phyloP scores from a whole-genome alignment of 2,329 filamentous ascomycete genomes.

The Colletotrichum sublineola region DNA sequence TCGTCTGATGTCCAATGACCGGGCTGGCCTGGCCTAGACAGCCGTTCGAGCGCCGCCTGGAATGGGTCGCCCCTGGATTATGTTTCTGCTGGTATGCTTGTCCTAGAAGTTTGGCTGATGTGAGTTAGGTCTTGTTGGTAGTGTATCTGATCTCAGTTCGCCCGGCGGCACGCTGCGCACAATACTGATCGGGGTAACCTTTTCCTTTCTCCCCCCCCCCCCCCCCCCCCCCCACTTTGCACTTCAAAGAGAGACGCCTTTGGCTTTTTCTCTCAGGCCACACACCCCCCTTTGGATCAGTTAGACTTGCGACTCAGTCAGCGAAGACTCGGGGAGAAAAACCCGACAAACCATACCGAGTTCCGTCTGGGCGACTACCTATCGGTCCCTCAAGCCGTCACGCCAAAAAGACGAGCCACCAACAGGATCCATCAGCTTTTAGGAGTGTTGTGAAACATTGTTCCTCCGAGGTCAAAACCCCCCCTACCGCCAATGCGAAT shows the following conservation, averaged over 20 bases:
- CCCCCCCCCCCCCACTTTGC: too few relatives aligned
- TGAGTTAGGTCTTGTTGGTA: conserved; percentile 14
- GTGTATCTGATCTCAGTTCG: conserved; percentile 17
- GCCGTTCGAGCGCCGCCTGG: conserved; percentile 1
- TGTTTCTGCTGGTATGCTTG: background rate
- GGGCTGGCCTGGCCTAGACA: background rate
- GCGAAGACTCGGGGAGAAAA: background rate
- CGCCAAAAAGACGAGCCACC: background rate
- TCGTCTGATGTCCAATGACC: conserved; percentile 5
- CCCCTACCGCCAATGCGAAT: background rate
- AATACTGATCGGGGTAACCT: conserved; percentile 5
- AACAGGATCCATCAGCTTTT: background rate
- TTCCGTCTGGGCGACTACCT: background rate
- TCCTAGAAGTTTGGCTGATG: conserved; percentile 2
- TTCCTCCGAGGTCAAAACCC: background rate
- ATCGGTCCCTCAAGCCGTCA: background rate
- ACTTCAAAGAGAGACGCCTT: background rate
- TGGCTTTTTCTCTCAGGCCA: background rate
- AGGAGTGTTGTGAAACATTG: conserved; percentile 11
- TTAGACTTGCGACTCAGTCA: background rate
- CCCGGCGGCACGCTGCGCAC: background rate
- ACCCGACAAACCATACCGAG: background rate
- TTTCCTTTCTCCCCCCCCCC: too few relatives aligned
- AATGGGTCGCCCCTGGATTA: conserved; percentile 21
- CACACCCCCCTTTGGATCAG: background rate